phyloP scores from a whole-genome alignment of 805 yeast genomes.

The Candida germanica region DNA sequence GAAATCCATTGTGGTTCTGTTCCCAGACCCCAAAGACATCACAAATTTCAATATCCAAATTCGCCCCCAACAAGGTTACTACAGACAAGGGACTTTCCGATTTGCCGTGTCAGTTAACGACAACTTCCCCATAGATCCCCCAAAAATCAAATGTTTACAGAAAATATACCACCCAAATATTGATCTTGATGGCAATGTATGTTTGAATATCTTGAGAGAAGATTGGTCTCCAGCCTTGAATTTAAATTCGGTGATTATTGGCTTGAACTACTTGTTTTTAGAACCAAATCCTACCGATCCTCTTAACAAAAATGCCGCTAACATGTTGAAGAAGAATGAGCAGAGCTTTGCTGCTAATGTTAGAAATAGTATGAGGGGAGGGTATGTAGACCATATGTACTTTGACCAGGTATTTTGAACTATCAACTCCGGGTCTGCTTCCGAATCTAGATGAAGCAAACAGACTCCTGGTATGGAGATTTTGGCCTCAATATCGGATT shows the following conservation, averaged over 20 bases:
- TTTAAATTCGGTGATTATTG: slow-evolving; percentile 76
- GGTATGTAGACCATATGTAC: slow-evolving; percentile 48
- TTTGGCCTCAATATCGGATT: too few species aligned
- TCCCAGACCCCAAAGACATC: slow-evolving; percentile 53
- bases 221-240: slow-evolving; percentile 96
- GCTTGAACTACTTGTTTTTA: slow-evolving; percentile 76
- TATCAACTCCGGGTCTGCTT: too few species aligned
- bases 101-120: slow-evolving; percentile 66
- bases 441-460: too few species aligned
- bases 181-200: slow-evolving; percentile 84
- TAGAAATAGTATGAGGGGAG: slow-evolving; percentile 68
- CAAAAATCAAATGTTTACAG: slow-evolving; percentile 69
- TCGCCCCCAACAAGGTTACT: slow-evolving; percentile 70
- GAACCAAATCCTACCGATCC: slow-evolving; percentile 95
- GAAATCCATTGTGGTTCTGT: slow-evolving; percentile 47
- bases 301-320: slow-evolving; percentile 86
- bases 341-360: slow-evolving; percentile 56
- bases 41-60: slow-evolving; percentile 60
- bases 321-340: slow-evolving; percentile 37
- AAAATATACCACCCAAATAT: slow-evolving; percentile 92
- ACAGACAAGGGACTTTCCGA: slow-evolving; percentile 62
- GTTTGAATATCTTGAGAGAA: slow-evolving; percentile 85
- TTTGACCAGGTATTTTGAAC: slow-evolving; percentile 61
- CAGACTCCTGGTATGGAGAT: too few species aligned
- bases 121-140: slow-evolving; percentile 90